Evolutionary conservation across 2,329 filamentous ascomycete species (phyloP).

Genomic region (Leptodontidium sp.): DNA sequence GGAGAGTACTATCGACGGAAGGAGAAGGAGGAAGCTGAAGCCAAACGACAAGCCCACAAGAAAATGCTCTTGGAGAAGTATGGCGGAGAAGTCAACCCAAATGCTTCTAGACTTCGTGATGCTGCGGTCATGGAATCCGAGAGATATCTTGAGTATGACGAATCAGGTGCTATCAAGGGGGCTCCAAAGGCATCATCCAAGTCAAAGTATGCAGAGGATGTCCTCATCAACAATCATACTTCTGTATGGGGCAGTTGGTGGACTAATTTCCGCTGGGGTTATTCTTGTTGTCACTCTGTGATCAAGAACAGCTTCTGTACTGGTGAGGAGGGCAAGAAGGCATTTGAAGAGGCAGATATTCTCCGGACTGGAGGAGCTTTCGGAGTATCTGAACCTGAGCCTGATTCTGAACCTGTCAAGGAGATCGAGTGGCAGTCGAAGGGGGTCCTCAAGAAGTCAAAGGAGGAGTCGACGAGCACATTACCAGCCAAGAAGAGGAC

Average conservation of each 20-base stretch:
- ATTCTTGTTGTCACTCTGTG: conserved; percentile 91
- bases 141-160: conserved; percentile 92
- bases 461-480: conserved; percentile 38
- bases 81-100: conserved; percentile 69
- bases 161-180: conserved; percentile 89
- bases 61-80: conserved; percentile 83
- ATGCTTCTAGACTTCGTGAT: conserved; percentile 69
- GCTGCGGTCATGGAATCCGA: conserved; percentile 82
- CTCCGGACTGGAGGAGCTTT: conserved; percentile 57
- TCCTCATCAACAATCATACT: conserved; percentile 89
- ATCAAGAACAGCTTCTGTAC: conserved; percentile 99
- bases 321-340: conserved; percentile 83
- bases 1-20: conserved; percentile 86
- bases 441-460: conserved; percentile 47
- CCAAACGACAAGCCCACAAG: conserved; percentile 71
- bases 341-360: conserved; percentile 79
- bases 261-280: conserved; percentile 94
- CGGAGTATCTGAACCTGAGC: conserved; percentile 43
- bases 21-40: conserved; percentile 76
- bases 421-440: conserved; percentile 41
- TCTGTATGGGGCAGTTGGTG: conserved; percentile 98
- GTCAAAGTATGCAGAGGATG: conserved; percentile 92
- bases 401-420: conserved; percentile 39
- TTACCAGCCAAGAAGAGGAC: conserved; percentile 71
- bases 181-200: conserved; percentile 77